Evolutionary conservation across 2,329 filamentous ascomycete genomes (phyloP).

Genomic region (Chalaropsis thielavioides): DNA sequence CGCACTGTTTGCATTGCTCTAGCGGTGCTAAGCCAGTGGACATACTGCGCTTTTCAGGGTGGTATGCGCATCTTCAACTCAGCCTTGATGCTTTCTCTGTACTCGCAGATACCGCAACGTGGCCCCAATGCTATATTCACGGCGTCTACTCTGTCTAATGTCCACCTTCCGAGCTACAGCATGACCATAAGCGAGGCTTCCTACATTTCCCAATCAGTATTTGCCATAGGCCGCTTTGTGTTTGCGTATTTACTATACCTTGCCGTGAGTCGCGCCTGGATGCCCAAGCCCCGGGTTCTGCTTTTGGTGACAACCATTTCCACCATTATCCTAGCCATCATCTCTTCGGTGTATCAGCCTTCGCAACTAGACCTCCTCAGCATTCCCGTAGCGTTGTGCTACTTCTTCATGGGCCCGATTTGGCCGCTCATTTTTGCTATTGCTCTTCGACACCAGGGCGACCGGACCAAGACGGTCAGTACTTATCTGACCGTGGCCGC

Average conservation of each 20-base stretch:
- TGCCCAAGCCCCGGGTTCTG: slow-evolving; percentile 54
- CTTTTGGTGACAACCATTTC: slow-evolving; percentile 37
- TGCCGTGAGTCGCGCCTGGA: slow-evolving; percentile 32
- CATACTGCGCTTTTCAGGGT: slow-evolving; percentile 63
- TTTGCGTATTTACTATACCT: slow-evolving; percentile 50
- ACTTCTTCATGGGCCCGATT: slow-evolving; percentile 69
- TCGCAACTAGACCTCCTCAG: slow-evolving; percentile 36
- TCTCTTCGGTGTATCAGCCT: slow-evolving; percentile 31
- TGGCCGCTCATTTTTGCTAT: slow-evolving; percentile 73
- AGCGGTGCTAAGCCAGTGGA: slow-evolving; percentile 62
- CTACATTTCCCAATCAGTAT: slow-evolving; percentile 56
- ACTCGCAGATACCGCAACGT: slow-evolving; percentile 26
- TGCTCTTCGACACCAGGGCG: slow-evolving; percentile 63
- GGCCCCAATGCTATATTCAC: slow-evolving; percentile 22
- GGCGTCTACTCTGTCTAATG: background rate
- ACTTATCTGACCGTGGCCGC: slow-evolving; percentile 66
- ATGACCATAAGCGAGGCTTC: slow-evolving; percentile 50
- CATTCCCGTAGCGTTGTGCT: slow-evolving; percentile 53
- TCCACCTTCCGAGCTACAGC: slow-evolving; percentile 29
- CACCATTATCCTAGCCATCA: slow-evolving; percentile 38
- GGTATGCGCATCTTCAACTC: slow-evolving; percentile 47
- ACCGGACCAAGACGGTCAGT: slow-evolving; percentile 64
- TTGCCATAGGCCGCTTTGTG: slow-evolving; percentile 59
- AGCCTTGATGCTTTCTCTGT: slow-evolving; percentile 30
- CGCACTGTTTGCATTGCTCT: slow-evolving; percentile 48